These are phyloP conservation scores for Diaporthe nobilis DNA, from an alignment of 2,329 filamentous ascomycete genomes.

Conservation along the genomic window DNA sequence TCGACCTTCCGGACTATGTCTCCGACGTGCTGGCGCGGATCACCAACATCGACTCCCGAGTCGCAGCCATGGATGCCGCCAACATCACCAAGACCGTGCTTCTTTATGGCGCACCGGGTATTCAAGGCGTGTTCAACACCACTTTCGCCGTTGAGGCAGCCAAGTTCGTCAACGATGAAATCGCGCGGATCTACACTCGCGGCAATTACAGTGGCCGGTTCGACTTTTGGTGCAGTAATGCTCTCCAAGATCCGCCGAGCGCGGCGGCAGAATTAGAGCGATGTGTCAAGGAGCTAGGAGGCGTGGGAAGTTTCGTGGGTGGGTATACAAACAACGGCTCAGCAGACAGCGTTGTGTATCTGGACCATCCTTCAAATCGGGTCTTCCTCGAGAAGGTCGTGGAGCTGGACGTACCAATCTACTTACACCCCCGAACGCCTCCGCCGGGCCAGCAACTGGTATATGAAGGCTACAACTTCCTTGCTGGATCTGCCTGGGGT, in stretches of 20 bases:
- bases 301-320: constrained; percentile 41
- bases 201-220: constrained; percentile 43
- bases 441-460: constrained; percentile 27
- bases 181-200: constrained; percentile 38
- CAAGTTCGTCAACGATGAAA: constrained; percentile 42
- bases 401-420: constrained; percentile 36
- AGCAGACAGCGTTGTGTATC: constrained; percentile 19
- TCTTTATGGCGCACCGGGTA: constrained; percentile 39
- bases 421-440: constrained; percentile 34
- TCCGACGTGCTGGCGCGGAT: constrained; percentile 38
- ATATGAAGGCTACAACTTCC: constrained; percentile 25
- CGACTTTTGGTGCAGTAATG: constrained; percentile 44
- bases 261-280: constrained; percentile 45
- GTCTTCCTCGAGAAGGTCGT: constrained; percentile 33
- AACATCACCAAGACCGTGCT: constrained; percentile 42
- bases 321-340: constrained; percentile 37
- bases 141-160: constrained; percentile 40
- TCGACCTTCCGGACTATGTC: constrained; percentile 38
- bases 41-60: constrained; percentile 29
- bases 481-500: constrained; percentile 17
- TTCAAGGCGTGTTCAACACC: constrained; percentile 45
- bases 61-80: constrained; percentile 42
- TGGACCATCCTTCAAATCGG: constrained; percentile 28
- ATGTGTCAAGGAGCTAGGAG: constrained; percentile 42
- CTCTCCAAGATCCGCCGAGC: constrained; percentile 42